Evolutionary conservation across 768 basidiomycete species (phyloP).

Genomic region (Leucosporidium scottii): DNA sequence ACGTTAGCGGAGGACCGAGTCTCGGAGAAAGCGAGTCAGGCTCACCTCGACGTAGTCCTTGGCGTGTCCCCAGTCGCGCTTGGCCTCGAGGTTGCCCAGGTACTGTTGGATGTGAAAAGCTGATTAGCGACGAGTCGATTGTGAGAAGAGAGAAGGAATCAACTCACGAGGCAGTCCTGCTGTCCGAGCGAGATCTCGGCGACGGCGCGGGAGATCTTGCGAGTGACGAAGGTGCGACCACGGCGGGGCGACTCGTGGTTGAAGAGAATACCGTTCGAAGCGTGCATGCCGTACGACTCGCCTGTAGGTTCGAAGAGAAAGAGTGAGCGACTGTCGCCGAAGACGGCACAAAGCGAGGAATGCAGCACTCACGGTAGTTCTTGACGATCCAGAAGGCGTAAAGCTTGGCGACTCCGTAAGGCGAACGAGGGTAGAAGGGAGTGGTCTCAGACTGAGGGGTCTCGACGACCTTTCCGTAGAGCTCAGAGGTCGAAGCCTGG

Average conservation of each 20-base stretch:
- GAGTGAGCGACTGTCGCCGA: neutral
- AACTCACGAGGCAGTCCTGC: slow-evolving; percentile 60
- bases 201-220: slow-evolving; percentile 86
- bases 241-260: slow-evolving; percentile 95
- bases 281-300: slow-evolving; percentile 93
- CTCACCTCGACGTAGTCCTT: slow-evolving; percentile 71
- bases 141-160: neutral
- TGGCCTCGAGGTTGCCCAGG: slow-evolving; percentile 87
- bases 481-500: slow-evolving; percentile 92
- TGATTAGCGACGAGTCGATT: neutral
- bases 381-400: slow-evolving; percentile 45
- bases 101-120: slow-evolving; percentile 44
- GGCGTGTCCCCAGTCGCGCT: slow-evolving; percentile 97
- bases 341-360: too few species aligned
- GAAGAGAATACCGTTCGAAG: slow-evolving; percentile 94
- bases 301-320: slow-evolving; percentile 48
- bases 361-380: slow-evolving; percentile 38
- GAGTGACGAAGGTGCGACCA: slow-evolving; percentile 89
- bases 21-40: too few species aligned
- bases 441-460: slow-evolving; percentile 93
- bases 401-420: slow-evolving; percentile 92
- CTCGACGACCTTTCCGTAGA: slow-evolving; percentile 94
- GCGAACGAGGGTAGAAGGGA: slow-evolving; percentile 93
- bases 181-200: slow-evolving; percentile 87
- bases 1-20: too few species aligned